Evolutionary conservation across 306 rosid genomes (phyloP).

Genomic region (Carpinus fangiana): DNA sequence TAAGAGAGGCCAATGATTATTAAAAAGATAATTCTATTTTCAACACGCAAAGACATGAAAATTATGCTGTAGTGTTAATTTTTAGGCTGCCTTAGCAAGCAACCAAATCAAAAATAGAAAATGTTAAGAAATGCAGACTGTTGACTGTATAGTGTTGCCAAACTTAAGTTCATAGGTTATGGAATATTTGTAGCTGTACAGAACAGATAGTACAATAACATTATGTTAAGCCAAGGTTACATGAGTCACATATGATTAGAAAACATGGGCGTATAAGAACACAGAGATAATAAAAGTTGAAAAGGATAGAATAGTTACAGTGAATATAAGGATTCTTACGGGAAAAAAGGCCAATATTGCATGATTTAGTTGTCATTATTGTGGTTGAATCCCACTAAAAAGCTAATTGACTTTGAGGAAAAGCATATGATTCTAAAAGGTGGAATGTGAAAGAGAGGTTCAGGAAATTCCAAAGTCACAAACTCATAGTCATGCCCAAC

Average conservation of each 20-base stretch:
- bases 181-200: background rate
- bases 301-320: no score
- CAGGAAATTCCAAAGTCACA: background rate
- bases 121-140: background rate
- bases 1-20: constrained; percentile 12
- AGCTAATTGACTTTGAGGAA: background rate
- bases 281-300: background rate
- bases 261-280: background rate
- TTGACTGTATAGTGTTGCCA: background rate
- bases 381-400: no score
- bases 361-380: no score
- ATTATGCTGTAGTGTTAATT: background rate
- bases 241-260: background rate
- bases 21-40: constrained; percentile 10
- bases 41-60: background rate
- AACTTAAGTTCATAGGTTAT: background rate
- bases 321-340: no score
- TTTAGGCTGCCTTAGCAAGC: background rate
- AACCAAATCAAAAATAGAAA: background rate
- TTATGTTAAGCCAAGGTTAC: constrained; percentile 12
- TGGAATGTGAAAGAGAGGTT: background rate
- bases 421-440: background rate
- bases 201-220: constrained; percentile 12
- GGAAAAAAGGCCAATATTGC: no score
- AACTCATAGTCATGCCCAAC: background rate